Conservation (phyloP, 768 basidiomycete genomes). For the Baorangia bicolor region DNA sequence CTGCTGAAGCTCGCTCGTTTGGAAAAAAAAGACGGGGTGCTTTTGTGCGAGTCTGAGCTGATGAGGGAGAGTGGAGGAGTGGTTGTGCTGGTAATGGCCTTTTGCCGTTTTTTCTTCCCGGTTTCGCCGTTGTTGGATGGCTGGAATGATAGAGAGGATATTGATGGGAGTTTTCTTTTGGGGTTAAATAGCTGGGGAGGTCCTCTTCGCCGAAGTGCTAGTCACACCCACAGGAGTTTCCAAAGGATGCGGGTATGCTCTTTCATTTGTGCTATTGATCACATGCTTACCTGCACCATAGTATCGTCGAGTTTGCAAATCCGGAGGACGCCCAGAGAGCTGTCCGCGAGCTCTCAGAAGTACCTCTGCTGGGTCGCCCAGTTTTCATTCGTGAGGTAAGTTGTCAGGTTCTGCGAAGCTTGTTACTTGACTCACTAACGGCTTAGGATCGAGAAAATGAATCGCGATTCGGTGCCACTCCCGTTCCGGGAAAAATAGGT, state of each 20-base stretch:
- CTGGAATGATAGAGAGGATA: constrained; percentile 73
- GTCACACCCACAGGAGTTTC: constrained; percentile 95
- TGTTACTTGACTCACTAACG: not conserved
- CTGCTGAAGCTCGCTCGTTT: constrained; percentile 36
- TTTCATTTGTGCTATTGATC: not conserved
- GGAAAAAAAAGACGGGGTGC: constrained; percentile 34
- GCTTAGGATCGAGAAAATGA: constrained; percentile 92
- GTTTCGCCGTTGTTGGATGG: constrained; percentile 48
- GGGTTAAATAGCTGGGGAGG: constrained; percentile 97
- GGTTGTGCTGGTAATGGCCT: constrained; percentile 36
- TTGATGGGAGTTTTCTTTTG: constrained; percentile 92
- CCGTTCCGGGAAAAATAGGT: constrained; percentile 94
- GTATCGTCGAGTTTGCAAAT: constrained; percentile 94
- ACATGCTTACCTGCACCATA: constrained; percentile 34
- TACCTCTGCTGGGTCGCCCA: constrained; percentile 85
- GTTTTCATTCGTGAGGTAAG: constrained; percentile 94
- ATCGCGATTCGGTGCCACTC: constrained; percentile 92
- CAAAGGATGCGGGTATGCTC: constrained; percentile 96
- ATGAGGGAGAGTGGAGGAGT: constrained; percentile 35
- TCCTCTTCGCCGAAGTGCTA: constrained; percentile 99
- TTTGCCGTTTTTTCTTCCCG: constrained; percentile 39
- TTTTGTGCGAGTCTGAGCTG: constrained; percentile 35
- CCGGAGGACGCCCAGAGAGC: constrained; percentile 87
- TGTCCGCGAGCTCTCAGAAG: constrained; percentile 88
- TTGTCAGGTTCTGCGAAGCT: not conserved